Percentiles rank a stretch among this genome's conserved stretches.
phyloP scores from a whole-genome alignment of 2,329 filamentous ascomycete genomes.

The Sordariomycetes sp. region DNA sequence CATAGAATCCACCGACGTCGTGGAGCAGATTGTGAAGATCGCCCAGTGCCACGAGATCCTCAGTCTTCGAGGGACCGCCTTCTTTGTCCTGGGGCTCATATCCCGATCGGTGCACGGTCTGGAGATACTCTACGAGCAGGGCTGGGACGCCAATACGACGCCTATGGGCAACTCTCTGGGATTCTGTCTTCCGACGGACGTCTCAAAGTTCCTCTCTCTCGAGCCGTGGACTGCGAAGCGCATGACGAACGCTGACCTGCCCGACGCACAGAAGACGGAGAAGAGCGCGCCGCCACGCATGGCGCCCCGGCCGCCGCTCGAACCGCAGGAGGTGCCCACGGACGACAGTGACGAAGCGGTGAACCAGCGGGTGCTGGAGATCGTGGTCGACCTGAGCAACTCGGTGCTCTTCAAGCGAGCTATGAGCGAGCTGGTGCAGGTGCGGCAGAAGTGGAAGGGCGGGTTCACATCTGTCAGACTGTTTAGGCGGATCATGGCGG shows the following conservation, averaged over 20 bases:
- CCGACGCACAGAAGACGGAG: slow-evolving; percentile 42
- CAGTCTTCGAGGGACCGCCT: slow-evolving; percentile 88
- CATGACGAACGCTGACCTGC: slow-evolving; percentile 28
- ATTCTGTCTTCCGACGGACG: slow-evolving; percentile 72
- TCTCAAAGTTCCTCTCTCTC: slow-evolving; percentile 69
- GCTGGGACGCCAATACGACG: slow-evolving; percentile 88
- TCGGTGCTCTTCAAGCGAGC: slow-evolving; percentile 86
- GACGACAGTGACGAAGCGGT: slow-evolving; percentile 47
- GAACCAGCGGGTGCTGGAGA: slow-evolving; percentile 71
- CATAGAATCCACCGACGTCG: slow-evolving; percentile 80
- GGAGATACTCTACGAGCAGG: slow-evolving; percentile 78
- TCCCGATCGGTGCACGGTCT: slow-evolving; percentile 86
- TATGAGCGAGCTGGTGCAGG: slow-evolving; percentile 67
- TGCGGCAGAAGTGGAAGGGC: slow-evolving; percentile 64
- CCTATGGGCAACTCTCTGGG: slow-evolving; percentile 74
- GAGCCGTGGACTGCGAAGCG: slow-evolving; percentile 42
- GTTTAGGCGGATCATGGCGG: slow-evolving; percentile 74
- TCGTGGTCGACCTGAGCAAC: slow-evolving; percentile 83
- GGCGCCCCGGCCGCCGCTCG: slow-evolving; percentile 28
- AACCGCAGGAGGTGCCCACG: slow-evolving; percentile 24
- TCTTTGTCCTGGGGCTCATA: slow-evolving; percentile 89
- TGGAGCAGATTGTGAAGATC: slow-evolving; percentile 77
- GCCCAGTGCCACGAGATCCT: slow-evolving; percentile 82
- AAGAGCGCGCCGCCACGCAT: slow-evolving; percentile 29
- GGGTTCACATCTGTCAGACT: slow-evolving; percentile 68